Conservation (phyloP, 768 basidiomycete genomes). For the Boletus edulis region DNA sequence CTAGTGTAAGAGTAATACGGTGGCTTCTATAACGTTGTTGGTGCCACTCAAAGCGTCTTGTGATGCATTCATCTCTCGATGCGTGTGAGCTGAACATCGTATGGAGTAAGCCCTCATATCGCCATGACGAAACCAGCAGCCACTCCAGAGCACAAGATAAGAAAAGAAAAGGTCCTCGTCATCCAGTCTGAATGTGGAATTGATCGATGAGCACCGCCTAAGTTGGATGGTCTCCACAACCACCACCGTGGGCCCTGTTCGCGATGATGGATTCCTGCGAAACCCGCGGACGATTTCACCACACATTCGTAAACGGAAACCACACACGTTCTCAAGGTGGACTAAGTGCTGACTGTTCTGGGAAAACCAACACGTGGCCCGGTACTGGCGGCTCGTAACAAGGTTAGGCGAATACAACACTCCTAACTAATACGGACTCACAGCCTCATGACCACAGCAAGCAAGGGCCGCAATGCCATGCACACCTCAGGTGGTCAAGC, state of each 20-base stretch:
- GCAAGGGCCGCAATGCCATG: background rate
- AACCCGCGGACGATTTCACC: constrained; percentile 20
- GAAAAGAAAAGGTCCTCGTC: background rate
- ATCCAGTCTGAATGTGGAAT: constrained; percentile 1
- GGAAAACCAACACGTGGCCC: constrained; percentile 19
- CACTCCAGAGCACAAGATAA: constrained; percentile 13
- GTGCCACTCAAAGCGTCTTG: constrained; percentile 21
- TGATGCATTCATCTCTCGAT: constrained; percentile 22
- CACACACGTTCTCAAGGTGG: constrained; percentile 16
- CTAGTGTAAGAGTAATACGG: constrained; percentile 21
- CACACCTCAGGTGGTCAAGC: background rate
- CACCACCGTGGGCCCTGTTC: constrained; percentile 12
- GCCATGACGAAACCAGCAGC: background rate
- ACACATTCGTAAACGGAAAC: constrained; percentile 9
- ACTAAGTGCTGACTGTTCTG: constrained; percentile 11
- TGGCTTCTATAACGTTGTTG: constrained; percentile 25
- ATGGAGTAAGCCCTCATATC: constrained; percentile 1
- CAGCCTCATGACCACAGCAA: background rate
- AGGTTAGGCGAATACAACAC: constrained; percentile 23
- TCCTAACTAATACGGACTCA: constrained; percentile 11
- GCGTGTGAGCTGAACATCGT: constrained; percentile 11
- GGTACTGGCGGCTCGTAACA: background rate
- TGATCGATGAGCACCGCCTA: background rate
- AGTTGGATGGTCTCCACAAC: background rate
- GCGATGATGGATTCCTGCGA: constrained; percentile 19